Conservation (phyloP, 768 basidiomycete genomes). For the Trametes cubensis region DNA sequence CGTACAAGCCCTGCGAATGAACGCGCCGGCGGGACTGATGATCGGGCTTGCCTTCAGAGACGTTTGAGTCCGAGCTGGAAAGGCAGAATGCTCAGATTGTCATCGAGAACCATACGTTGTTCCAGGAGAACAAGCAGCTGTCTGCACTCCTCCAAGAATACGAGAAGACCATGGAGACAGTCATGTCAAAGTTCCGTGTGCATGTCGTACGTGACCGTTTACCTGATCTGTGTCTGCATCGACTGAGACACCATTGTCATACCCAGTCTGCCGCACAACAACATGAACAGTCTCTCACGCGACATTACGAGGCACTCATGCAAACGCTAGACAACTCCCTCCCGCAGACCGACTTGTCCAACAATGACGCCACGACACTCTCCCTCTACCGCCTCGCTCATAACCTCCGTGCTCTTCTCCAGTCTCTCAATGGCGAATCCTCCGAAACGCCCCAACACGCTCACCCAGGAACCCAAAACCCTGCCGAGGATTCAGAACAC, state of each 20-base stretch:
- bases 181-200: constrained; percentile 95
- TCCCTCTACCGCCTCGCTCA: constrained; percentile 74
- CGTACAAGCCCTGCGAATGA: constrained; percentile 34
- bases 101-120: constrained; percentile 89
- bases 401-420: constrained; percentile 70
- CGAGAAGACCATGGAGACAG: constrained; percentile 90
- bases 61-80: constrained; percentile 91
- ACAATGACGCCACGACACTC: constrained; percentile 60
- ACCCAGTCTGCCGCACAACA: constrained; percentile 87
- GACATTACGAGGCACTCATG: constrained; percentile 88
- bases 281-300: constrained; percentile 83
- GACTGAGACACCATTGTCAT: background rate
- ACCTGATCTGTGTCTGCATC: constrained; percentile 13
- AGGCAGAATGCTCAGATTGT: constrained; percentile 86
- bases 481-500: constrained; percentile 3
- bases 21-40: constrained; percentile 33
- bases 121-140: constrained; percentile 96
- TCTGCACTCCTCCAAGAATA: constrained; percentile 90
- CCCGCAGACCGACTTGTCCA: constrained; percentile 56
- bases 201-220: constrained; percentile 67
- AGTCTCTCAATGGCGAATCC: constrained; percentile 68
- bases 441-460: constrained; percentile 14
- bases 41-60: constrained; percentile 53
- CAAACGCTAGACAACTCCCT: constrained; percentile 61
- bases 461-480: constrained; percentile 1